phyloP scores from a whole-genome alignment of 176 grass and related monocot genomes.

The Paspalum notatum region DNA sequence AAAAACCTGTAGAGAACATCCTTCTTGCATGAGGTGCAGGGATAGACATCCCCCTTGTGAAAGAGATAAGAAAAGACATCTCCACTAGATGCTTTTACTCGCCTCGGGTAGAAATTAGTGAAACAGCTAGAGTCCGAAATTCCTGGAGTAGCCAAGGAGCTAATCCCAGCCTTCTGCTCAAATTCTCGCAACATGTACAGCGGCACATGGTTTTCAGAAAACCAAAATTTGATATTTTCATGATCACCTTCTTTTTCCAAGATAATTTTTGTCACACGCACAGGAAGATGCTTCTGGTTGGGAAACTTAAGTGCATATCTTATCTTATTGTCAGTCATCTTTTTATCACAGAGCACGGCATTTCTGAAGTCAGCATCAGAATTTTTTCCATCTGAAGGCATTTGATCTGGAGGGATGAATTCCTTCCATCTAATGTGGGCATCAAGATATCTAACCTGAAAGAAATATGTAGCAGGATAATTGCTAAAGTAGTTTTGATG shows the following conservation, averaged over 20 bases:
- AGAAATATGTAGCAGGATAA: constrained; percentile 35
- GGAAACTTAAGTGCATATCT: constrained; percentile 76
- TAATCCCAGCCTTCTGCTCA: constrained; percentile 59
- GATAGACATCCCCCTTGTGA: constrained; percentile 64
- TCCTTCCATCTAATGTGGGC: constrained; percentile 95
- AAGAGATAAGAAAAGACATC: constrained; percentile 87
- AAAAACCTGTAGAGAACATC: constrained; percentile 77
- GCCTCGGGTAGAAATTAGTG: constrained; percentile 52
- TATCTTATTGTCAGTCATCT: constrained; percentile 65
- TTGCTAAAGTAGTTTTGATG: constrained; percentile 31
- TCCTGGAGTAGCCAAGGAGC: constrained; percentile 41
- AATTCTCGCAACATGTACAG: constrained; percentile 82
- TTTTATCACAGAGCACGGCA: constrained; percentile 87
- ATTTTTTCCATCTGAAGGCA: constrained; percentile 67
- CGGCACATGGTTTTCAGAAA: constrained; percentile 89
- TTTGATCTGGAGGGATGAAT: constrained; percentile 79
- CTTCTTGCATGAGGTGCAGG: constrained; percentile 84
- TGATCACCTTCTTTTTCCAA: constrained; percentile 70
- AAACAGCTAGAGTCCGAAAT: constrained; percentile 36
- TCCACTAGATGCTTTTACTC: constrained; percentile 40
- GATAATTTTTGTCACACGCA: constrained; percentile 88
- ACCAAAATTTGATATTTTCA: constrained; percentile 75
- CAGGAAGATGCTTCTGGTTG: constrained; percentile 93
- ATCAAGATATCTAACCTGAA: constrained; percentile 98
- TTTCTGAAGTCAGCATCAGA: constrained; percentile 85